These are phyloP conservation scores for Aspergillus avenaceus DNA, from an alignment of 495 filamentous ascomycete species.

Conservation along the genomic window DNA sequence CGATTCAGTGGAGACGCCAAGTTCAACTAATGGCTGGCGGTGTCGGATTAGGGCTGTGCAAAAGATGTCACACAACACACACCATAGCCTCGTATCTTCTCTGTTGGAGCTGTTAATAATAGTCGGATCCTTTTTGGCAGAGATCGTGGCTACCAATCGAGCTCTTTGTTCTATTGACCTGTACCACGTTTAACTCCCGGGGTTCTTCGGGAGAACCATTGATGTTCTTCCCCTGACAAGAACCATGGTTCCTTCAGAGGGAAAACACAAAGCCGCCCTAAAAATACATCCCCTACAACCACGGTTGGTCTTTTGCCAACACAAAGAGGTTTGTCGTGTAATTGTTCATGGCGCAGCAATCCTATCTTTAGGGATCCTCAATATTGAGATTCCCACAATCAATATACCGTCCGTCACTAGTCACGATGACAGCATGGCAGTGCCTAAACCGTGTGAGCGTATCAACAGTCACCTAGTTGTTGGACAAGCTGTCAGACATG, in stretches of 20 bases:
- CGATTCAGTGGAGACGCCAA: not conserved
- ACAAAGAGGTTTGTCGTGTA: no score
- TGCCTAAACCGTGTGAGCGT: not conserved
- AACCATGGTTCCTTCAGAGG: no score
- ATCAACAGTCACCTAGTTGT: not conserved
- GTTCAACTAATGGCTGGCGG: not conserved
- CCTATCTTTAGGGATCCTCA: not conserved
- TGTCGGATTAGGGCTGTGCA: not conserved
- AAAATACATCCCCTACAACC: no score
- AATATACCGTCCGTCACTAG: not conserved
- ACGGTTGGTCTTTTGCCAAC: not conserved
- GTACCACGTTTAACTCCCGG: no score
- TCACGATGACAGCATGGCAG: not conserved
- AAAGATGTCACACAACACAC: not conserved
- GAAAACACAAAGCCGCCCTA: no score
- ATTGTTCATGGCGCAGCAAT: no score
- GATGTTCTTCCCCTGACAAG: no score
- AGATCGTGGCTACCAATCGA: no score
- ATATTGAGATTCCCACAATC: not conserved
- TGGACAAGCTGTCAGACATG: not conserved
- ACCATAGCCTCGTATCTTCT: not conserved
- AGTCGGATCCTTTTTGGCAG: no score
- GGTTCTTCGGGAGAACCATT: no score
- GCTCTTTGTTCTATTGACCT: no score
- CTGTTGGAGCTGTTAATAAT: no score